phyloP scores from a whole-genome alignment of 345 rosid genomes.

The Toxicodendron radicans region DNA sequence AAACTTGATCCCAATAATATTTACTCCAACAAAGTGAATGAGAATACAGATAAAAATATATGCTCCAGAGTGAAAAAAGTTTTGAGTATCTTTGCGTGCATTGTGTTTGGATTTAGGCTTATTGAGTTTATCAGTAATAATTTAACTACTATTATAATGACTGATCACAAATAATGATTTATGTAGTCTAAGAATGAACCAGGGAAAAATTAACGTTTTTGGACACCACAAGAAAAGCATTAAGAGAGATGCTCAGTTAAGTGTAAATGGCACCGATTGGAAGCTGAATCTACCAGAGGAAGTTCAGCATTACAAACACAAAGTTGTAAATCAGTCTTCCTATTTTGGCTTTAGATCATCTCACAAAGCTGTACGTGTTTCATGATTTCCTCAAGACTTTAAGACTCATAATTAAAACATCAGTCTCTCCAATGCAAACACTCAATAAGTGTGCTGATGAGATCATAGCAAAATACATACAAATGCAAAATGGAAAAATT shows the following conservation, averaged over 20 bases:
- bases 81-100: background rate
- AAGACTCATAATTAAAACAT: background rate
- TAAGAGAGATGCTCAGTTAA: background rate
- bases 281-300: background rate
- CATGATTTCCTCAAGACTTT: background rate
- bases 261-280: background rate
- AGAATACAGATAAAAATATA: background rate
- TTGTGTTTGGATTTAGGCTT: background rate
- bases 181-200: background rate
- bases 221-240: background rate
- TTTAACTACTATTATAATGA: background rate
- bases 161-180: background rate
- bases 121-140: background rate
- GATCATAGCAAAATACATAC: slow-evolving; percentile 1
- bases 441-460: background rate
- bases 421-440: background rate
- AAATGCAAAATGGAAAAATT: background rate
- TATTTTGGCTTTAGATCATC: background rate
- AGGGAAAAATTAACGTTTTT: background rate
- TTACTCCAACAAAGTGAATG: background rate
- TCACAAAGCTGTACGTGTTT: background rate
- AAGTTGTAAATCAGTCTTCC: background rate
- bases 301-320: background rate
- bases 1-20: background rate
- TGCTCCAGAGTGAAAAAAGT: background rate